phyloP scores from a whole-genome alignment of 2,329 filamentous ascomycete species.

The Aspergillus tanneri region DNA sequence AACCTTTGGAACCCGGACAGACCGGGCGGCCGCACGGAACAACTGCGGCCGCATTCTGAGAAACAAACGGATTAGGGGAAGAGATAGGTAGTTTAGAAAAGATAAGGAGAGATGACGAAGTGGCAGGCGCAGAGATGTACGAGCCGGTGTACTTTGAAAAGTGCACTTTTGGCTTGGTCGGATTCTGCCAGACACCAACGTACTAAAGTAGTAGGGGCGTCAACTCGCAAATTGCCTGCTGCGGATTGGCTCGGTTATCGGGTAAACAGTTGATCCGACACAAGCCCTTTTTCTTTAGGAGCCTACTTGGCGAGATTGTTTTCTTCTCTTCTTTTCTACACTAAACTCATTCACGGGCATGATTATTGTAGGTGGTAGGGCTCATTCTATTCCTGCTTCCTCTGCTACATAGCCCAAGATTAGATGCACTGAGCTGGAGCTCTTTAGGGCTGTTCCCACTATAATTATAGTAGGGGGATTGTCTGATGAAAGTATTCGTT shows the following conservation, averaged over 20 bases:
- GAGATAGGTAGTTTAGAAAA: slow-evolving; percentile 15
- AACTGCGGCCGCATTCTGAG: slow-evolving; percentile 64
- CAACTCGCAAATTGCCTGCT: slow-evolving; percentile 40
- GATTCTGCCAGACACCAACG: slow-evolving; percentile 35
- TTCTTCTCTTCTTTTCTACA: slow-evolving; percentile 37
- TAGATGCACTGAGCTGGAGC: slow-evolving; percentile 66
- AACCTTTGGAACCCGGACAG: slow-evolving; percentile 52
- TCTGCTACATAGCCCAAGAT: slow-evolving; percentile 64
- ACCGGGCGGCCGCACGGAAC: slow-evolving; percentile 60
- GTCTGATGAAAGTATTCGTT: slow-evolving; percentile 59
- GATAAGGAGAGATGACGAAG: slow-evolving; percentile 18
- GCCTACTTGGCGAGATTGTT: slow-evolving; percentile 14
- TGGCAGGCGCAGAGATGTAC: slow-evolving; percentile 25
- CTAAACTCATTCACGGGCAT: slow-evolving; percentile 60
- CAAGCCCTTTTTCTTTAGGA: slow-evolving; percentile 23
- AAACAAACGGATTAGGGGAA: slow-evolving; percentile 16
- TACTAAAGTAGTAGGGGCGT: slow-evolving; percentile 25
- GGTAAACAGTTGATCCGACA: slow-evolving; percentile 32
- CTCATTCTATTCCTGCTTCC: slow-evolving; percentile 52
- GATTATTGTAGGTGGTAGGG: slow-evolving; percentile 65
- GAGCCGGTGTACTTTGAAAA: slow-evolving; percentile 21
- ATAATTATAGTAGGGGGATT: slow-evolving; percentile 20
- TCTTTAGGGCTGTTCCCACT: slow-evolving; percentile 48
- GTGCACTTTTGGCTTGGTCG: slow-evolving; percentile 30
- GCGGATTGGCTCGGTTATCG: slow-evolving; percentile 40